Evolutionary conservation across 441 rosid genomes (phyloP).

Genomic region (Capsella rubella): DNA sequence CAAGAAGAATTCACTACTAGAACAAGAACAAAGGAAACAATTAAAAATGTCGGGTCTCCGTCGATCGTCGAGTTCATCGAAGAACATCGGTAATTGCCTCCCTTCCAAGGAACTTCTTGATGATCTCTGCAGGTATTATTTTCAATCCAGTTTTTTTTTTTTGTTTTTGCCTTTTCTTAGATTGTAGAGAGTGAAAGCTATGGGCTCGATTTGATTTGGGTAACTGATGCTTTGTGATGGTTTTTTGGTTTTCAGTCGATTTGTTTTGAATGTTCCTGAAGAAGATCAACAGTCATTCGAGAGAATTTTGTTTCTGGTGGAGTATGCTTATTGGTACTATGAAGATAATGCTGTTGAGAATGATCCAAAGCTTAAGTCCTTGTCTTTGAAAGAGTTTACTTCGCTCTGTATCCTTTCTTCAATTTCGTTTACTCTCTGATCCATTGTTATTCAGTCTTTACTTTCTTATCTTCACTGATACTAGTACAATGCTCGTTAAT

Average conservation of each 20-base stretch:
- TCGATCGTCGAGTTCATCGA: conserved; percentile 74
- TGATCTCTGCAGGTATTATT: conserved; percentile 91
- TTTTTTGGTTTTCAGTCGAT: conserved; percentile 70
- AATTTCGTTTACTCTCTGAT: conserved; percentile 6
- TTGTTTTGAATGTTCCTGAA: conserved; percentile 94
- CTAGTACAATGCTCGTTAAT: background rate
- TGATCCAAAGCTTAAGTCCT: conserved; percentile 86
- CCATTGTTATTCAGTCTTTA: background rate
- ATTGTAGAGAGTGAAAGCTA: conserved; percentile 9
- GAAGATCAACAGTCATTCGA: conserved; percentile 97
- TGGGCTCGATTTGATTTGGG: conserved; percentile 3
- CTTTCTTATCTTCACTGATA: background rate
- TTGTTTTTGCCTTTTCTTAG: too few relatives aligned
- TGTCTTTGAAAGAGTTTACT: conserved; percentile 89
- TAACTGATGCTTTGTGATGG: background rate
- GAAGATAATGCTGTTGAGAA: conserved; percentile 96
- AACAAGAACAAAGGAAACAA: background rate
- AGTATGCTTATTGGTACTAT: conserved; percentile 95
- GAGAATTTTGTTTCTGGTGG: conserved; percentile 95
- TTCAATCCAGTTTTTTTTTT: background rate
- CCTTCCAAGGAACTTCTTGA: conserved; percentile 96
- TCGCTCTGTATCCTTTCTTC: conserved; percentile 74
- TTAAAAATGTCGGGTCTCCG: conserved; percentile 66
- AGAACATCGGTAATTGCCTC: conserved; percentile 73
- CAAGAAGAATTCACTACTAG: conserved; percentile 9